Conservation (phyloP, 1,284 basidiomycete genomes). For the Ceratobasidium sp. region DNA sequence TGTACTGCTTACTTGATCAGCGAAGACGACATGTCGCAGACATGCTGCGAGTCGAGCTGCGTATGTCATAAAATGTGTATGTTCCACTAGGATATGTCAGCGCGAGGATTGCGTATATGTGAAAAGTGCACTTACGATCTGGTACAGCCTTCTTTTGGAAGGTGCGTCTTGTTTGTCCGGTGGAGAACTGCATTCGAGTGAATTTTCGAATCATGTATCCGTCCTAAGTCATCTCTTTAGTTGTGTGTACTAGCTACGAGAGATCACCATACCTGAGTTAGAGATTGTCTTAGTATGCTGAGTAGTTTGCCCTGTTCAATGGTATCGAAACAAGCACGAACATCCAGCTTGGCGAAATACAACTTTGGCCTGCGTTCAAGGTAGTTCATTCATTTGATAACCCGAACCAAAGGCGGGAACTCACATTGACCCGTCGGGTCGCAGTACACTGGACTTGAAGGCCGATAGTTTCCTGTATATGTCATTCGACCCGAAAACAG, state of each 20-base stretch:
- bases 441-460: slow-evolving; percentile 72
- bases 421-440: slow-evolving; percentile 68
- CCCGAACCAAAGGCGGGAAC: slow-evolving; percentile 50
- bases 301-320: slow-evolving; percentile 92
- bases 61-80: slow-evolving; percentile 77
- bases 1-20: slow-evolving; percentile 75
- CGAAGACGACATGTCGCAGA: slow-evolving; percentile 83
- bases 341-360: slow-evolving; percentile 97
- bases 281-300: slow-evolving; percentile 76
- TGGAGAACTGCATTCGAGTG: slow-evolving; percentile 67
- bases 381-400: slow-evolving; percentile 2
- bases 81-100: slow-evolving; percentile 67
- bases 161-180: slow-evolving; percentile 67
- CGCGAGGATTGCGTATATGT: background rate
- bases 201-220: slow-evolving; percentile 71
- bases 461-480: slow-evolving; percentile 79
- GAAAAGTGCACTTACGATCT: slow-evolving; percentile 64
- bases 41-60: slow-evolving; percentile 74
- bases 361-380: slow-evolving; percentile 74
- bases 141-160: slow-evolving; percentile 75
- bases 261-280: slow-evolving; percentile 26
- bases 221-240: slow-evolving; percentile 53
- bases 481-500: slow-evolving; percentile 86
- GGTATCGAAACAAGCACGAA: slow-evolving; percentile 95
- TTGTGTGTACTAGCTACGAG: slow-evolving; percentile 40